These are phyloP conservation scores for Pleurotus tuoliensis DNA, from an alignment of 768 basidiomycete genomes.

Conservation along the genomic window DNA sequence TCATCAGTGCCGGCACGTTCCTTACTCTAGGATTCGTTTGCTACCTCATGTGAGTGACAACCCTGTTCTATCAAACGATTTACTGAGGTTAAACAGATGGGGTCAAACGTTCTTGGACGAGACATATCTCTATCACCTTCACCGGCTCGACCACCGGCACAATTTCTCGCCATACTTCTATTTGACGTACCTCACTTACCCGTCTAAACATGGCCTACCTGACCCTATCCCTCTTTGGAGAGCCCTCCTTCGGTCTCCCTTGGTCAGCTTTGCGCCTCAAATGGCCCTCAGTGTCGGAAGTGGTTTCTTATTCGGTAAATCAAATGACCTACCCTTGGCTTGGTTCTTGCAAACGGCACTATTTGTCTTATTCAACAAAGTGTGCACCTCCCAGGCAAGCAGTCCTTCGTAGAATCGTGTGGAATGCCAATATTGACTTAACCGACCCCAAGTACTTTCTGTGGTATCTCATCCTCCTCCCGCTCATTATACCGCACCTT, in stretches of 20 bases:
- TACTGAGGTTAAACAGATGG: slow-evolving; percentile 57
- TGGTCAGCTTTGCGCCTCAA: slow-evolving; percentile 83
- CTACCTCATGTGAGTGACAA: slow-evolving; percentile 67
- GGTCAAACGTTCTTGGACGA: slow-evolving; percentile 89
- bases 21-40: slow-evolving; percentile 53
- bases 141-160: slow-evolving; percentile 92
- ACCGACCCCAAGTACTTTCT: slow-evolving; percentile 74
- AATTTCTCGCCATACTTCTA: slow-evolving; percentile 99
- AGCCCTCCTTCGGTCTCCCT: slow-evolving; percentile 59
- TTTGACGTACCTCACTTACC: slow-evolving; percentile 85
- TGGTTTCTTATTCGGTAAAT: slow-evolving; percentile 68
- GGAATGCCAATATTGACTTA: not conserved
- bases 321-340: slow-evolving; percentile 64
- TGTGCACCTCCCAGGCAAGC: slow-evolving; percentile 91
- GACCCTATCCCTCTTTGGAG: slow-evolving; percentile 31
- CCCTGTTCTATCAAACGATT: not conserved
- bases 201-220: slow-evolving; percentile 26
- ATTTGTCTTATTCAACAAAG: slow-evolving; percentile 98
- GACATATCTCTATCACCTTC: slow-evolving; percentile 89
- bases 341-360: slow-evolving; percentile 90
- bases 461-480: slow-evolving; percentile 91
- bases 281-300: slow-evolving; percentile 65
- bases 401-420: not conserved
- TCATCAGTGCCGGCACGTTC: slow-evolving; percentile 72
- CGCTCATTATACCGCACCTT: slow-evolving; percentile 71